Evolutionary conservation across 352 stramenopile genomes (phyloP), one percentile per base, ranked within the genome.

Genomic region (Pythium diclinum): DNA sequence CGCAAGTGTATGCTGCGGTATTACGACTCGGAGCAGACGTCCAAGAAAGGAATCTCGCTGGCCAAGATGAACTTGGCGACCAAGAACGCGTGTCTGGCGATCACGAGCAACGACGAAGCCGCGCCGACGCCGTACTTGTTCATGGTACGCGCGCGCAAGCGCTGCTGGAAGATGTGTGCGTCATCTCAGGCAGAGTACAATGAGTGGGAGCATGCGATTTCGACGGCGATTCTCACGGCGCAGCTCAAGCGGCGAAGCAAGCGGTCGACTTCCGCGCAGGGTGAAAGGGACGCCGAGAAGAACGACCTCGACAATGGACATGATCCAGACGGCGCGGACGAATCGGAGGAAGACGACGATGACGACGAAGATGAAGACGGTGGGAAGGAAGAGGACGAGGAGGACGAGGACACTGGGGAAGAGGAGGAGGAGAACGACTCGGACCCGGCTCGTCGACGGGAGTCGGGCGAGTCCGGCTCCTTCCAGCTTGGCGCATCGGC

Each of bases 161-260:
- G 76, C 40, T 87, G 75, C 65, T 91, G 82, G 80, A 91, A 89
- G 72, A 75, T 91, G 23, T 91, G 82, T 47, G 75, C 82, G 1
- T 65, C 75, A 8, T 81, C 80, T 1, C 63, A 81, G 32, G 67
- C 47, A 7, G 78, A 91, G 52, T 86, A 81, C 59, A 85, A 82
- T 40, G 79, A 83, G 30, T 91, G 82, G 82, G 82, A 91, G 46
- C 81, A 86, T 46, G 82, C 77, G n/a, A 89, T 91, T 53, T 88
- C 82, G 13, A 91, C 80, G 9, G 78, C 75, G 3, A 89, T 91
- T 42, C 63, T 91, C 40, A 72, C 73, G 21, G 73, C 78, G 3
- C 78, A 91, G 54, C 69, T 85, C 1, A 85, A 77, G 40, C 76
- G 79, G 16, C 78, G 66, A 23, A 63, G 28, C 23, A 38, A 52